Conservation (phyloP, 75 land plant species). For the Cryptomeria japonica region DNA sequence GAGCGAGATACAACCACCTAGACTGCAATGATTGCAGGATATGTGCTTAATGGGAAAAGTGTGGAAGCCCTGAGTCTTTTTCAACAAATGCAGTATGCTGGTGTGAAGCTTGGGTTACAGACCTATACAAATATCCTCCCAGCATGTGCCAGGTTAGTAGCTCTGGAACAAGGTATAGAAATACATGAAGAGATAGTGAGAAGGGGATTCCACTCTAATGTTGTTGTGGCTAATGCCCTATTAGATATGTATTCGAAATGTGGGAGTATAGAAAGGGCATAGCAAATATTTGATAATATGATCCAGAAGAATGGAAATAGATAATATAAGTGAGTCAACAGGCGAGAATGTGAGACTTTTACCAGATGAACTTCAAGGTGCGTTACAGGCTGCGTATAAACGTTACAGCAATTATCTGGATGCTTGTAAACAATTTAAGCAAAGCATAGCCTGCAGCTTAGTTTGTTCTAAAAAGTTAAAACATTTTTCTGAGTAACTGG, state of each 20-base stretch:
- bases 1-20: conserved; percentile 9
- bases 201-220: not conserved
- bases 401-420: too few species aligned
- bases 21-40: conserved; percentile 19
- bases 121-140: not conserved
- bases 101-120: conserved; percentile 2
- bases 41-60: conserved; percentile 10
- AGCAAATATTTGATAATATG: conserved; percentile 15
- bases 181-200: not conserved
- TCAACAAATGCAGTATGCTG: conserved; percentile 3
- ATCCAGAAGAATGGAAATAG: conserved; percentile 3
- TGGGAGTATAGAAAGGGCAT: conserved; percentile 18
- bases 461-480: too few species aligned
- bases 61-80: conserved; percentile 14
- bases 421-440: too few species aligned
- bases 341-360: too few species aligned
- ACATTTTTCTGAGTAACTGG: too few species aligned
- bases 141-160: not conserved
- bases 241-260: conserved; percentile 35
- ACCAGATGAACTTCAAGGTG: too few species aligned
- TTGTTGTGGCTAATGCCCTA: conserved; percentile 18
- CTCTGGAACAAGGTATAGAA: not conserved
- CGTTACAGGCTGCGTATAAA: too few species aligned
- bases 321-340: too few species aligned
- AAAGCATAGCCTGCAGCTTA: too few species aligned